phyloP scores from a whole-genome alignment of 2,329 filamentous ascomycete species.

The Neoascochyta sp. region DNA sequence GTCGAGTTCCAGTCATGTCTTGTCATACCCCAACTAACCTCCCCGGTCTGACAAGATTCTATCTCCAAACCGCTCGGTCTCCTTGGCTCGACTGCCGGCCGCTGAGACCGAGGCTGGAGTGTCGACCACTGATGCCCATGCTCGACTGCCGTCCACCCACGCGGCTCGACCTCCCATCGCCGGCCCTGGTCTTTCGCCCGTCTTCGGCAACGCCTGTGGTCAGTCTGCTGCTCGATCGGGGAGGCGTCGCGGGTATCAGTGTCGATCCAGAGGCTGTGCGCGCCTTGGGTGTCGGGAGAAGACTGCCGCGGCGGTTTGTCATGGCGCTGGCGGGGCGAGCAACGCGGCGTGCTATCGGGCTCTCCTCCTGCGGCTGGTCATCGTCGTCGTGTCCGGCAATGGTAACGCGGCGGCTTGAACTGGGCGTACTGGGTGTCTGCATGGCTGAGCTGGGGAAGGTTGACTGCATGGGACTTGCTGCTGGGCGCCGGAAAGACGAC shows the following conservation, averaged over 20 bases:
- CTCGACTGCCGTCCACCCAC: slow-evolving; percentile 23
- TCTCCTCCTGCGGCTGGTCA: slow-evolving; percentile 22
- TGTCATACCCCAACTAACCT: too few species aligned
- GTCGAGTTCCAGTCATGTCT: too few species aligned
- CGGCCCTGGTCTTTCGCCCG: slow-evolving; percentile 18
- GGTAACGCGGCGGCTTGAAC: slow-evolving; percentile 22
- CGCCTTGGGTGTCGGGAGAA: slow-evolving; percentile 28
- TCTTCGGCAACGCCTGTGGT: slow-evolving; percentile 24
- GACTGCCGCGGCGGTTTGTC: slow-evolving; percentile 28
- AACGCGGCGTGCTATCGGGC: slow-evolving; percentile 25
- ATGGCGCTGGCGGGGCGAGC: slow-evolving; percentile 28
- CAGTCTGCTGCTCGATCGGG: slow-evolving; percentile 21
- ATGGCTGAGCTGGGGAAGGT: slow-evolving; percentile 31
- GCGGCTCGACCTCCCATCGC: slow-evolving; percentile 23
- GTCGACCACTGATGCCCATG: slow-evolving; percentile 8
- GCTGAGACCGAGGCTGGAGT: slow-evolving; percentile 16
- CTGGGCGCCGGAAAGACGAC: slow-evolving; percentile 22
- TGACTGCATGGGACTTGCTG: slow-evolving; percentile 27
- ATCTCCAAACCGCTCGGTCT: slow-evolving; percentile 24
- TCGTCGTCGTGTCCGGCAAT: slow-evolving; percentile 20
- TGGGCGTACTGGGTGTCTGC: slow-evolving; percentile 23
- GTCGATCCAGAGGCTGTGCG: slow-evolving; percentile 22
- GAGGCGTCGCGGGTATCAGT: slow-evolving; percentile 13
- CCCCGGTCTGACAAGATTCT: too few species aligned
- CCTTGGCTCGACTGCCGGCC: slow-evolving; percentile 17